Base-by-base conservation (phyloP, 2,329 filamentous ascomycete species). In the Xylaria sp. region DNA sequence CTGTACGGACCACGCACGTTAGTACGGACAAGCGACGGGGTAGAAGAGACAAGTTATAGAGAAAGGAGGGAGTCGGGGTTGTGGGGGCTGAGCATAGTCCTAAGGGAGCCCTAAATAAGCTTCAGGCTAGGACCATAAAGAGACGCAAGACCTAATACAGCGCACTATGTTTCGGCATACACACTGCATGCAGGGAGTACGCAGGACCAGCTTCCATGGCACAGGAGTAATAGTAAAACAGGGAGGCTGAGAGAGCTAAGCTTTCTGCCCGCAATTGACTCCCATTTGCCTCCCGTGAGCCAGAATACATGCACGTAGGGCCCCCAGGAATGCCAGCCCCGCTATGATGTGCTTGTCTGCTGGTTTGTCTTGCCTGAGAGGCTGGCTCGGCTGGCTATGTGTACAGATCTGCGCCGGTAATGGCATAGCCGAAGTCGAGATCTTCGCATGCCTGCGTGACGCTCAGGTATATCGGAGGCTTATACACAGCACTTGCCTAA, bases 1-100 rank as follows among this genome's bases (percentile, higher is more conserved):
- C 95, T 98, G 80, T 65, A 76, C 34, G 15, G 48, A 41, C 75
- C 69, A 65, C 56, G 62, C 68, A 69, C 51, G 79, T 76, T 68
- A 78, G 75, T 58, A 72, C n/a, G 44, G 63, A 37, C n/a, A 66
- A 57, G 46, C 60, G 71, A 71, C 51, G 69, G 63, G 63, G 51
- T 64, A 67, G 68, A 67, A 65, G 70, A 71, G 69, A 56, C 9
- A 56, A 56, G 39, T 62, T 64, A 65, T 63, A 58, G 66, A 31
- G 20, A 54, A 50, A 46, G 20, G 57, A 56, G 60, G 64, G 37
- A 61, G 37, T 60, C 28, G 54, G 23, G 63, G 44, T 66, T 51
- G 65, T 52, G 60, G 63, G 44, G 60, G 23, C 50, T 48, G 39
- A 63, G 56, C n/a, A 41, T 46, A 20, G 54, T 52, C 55, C 10